These are phyloP conservation scores for Geotrichum restrictum DNA, from an alignment of 1,139 yeast genomes.

Conservation along the genomic window DNA sequence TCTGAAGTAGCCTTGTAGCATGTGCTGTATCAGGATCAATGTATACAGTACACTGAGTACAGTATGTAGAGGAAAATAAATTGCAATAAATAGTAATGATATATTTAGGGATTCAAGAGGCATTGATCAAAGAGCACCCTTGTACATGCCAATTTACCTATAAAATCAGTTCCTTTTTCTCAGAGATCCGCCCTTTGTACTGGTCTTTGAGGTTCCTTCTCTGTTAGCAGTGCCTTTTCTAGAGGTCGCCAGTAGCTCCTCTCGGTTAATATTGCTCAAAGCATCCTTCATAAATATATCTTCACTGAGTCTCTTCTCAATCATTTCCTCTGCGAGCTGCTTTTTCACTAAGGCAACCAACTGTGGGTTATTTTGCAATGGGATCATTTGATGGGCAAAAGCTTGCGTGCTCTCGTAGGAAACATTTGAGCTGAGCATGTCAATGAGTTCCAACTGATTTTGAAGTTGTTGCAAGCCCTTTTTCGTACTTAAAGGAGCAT, in stretches of 20 bases:
- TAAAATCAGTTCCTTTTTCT: neutral
- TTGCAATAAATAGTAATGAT: too few relatives aligned
- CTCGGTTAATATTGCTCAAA: conserved; percentile 3
- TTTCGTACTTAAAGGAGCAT: conserved; percentile 8
- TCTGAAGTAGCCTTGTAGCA: too few relatives aligned
- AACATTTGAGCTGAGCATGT: conserved; percentile 10
- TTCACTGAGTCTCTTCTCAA: conserved; percentile 15
- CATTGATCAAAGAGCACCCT: too few relatives aligned
- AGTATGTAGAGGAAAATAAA: too few relatives aligned
- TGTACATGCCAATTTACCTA: too few relatives aligned
- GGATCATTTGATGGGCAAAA: conserved; percentile 18
- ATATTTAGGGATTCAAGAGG: too few relatives aligned
- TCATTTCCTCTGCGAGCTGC: conserved; percentile 13
- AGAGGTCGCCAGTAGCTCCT: neutral
- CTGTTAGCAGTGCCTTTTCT: neutral
- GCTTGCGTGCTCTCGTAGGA: conserved; percentile 18
- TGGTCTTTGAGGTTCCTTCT: neutral
- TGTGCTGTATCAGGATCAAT: too few relatives aligned
- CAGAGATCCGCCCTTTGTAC: neutral
- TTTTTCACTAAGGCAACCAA: conserved; percentile 6
- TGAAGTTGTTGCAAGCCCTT: conserved; percentile 16
- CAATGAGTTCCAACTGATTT: conserved; percentile 18
- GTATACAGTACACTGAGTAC: too few relatives aligned
- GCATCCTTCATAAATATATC: conserved; percentile 21
- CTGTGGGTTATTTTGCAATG: conserved; percentile 10